These are phyloP conservation scores for Paraglomus occultum DNA, from an alignment of 192 early-diverging fungal species.

Conservation along the genomic window DNA sequence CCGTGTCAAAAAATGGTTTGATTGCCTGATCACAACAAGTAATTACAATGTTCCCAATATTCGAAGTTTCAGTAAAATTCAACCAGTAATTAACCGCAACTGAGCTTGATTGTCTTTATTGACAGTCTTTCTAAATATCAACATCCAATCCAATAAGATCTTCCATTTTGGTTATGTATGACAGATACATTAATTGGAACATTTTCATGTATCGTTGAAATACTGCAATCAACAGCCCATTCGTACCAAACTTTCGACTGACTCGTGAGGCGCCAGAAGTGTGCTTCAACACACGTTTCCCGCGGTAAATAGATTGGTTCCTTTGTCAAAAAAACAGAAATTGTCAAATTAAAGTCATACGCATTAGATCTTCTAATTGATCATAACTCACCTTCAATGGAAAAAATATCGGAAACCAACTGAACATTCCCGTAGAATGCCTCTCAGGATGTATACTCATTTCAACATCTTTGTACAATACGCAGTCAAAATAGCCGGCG, in stretches of 20 bases:
- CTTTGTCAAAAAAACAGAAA: conserved; percentile 39
- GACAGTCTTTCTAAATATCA: conserved; percentile 38
- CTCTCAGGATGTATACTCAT: conserved; percentile 76
- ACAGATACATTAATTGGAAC: conserved; percentile 39
- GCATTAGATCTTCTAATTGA: not conserved
- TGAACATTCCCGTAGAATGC: conserved; percentile 93
- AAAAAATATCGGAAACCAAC: conserved; percentile 99
- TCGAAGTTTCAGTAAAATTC: too few relatives aligned
- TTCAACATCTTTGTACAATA: conserved; percentile 81
- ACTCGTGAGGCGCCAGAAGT: conserved; percentile 86
- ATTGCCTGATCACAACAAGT: too few relatives aligned
- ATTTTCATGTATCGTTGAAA: conserved; percentile 30
- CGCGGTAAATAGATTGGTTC: conserved; percentile 68
- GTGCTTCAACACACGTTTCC: conserved; percentile 58
- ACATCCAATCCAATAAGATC: conserved; percentile 74
- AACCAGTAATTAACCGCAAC: too few relatives aligned
- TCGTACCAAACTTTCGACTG: conserved; percentile 95
- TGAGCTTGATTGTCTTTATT: too few relatives aligned
- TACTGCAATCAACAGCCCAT: conserved; percentile 64
- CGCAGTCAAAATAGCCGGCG: conserved; percentile 95
- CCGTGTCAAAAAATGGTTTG: too few relatives aligned
- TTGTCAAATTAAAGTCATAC: conserved; percentile 11
- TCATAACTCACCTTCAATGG: conserved; percentile 61
- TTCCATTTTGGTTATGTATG: conserved; percentile 70
- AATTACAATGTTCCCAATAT: too few relatives aligned